phyloP scores from a whole-genome alignment of 1,284 basidiomycete genomes.

The Ustilago nuda region DNA sequence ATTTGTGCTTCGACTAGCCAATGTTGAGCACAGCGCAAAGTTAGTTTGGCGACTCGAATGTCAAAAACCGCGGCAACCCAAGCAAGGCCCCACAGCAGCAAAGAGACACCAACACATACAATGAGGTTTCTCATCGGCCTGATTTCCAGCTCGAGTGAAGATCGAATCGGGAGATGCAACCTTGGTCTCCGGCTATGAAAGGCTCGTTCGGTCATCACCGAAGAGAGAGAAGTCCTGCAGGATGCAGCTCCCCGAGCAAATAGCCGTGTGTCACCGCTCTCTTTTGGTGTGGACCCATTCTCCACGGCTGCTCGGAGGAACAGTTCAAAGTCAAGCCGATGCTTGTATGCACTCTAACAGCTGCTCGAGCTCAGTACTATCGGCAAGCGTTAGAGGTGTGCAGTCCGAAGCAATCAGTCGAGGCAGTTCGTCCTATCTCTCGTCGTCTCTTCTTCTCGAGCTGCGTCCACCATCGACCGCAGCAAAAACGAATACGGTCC shows the following conservation, averaged over 20 bases:
- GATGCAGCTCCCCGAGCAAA: constrained; percentile 10
- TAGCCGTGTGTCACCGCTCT: constrained; percentile 10
- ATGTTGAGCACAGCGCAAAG: not conserved
- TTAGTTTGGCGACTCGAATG: constrained; percentile 9
- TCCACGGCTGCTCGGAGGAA: constrained; percentile 18
- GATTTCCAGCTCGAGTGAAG: not conserved
- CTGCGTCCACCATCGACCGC: not conserved
- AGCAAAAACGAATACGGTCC: not conserved
- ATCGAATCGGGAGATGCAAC: constrained; percentile 21
- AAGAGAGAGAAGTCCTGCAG: not conserved
- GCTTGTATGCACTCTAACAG: not conserved
- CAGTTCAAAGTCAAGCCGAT: not conserved
- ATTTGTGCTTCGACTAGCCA: constrained; percentile 14
- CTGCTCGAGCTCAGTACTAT: not conserved
- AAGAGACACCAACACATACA: not conserved
- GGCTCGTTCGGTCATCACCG: constrained; percentile 4
- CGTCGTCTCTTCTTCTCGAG: not conserved
- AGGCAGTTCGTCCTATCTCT: not conserved
- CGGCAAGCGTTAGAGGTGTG: not conserved
- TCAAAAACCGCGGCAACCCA: constrained; percentile 19
- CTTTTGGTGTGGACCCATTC: not conserved
- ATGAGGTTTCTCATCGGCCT: not conserved
- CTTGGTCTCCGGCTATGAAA: constrained; percentile 2
- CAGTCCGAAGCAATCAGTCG: not conserved
- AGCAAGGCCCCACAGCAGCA: constrained; percentile 1